Percentiles rank a stretch among this genome's conserved stretches.
phyloP scores from a whole-genome alignment of 192 early-diverging fungal genomes.

The Endogone sp. region DNA sequence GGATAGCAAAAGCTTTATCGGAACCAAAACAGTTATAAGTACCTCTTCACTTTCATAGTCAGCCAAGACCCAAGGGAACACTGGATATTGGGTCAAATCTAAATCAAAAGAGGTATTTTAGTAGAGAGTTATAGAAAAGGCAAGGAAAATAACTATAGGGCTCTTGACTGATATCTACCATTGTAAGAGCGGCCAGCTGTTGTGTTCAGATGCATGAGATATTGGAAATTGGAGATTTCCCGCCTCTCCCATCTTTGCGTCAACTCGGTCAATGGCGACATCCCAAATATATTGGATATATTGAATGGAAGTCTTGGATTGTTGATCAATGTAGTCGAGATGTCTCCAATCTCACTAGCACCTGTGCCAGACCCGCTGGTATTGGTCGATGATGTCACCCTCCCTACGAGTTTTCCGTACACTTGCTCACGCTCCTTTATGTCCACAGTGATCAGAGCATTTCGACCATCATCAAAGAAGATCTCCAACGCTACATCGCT shows the following conservation, averaged over 20 bases:
- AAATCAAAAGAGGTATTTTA: too few species aligned
- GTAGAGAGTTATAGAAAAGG: constrained; percentile 15
- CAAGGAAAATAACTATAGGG: too few species aligned
- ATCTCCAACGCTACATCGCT: constrained; percentile 74
- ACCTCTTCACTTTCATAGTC: constrained; percentile 71
- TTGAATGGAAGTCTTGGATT: constrained; percentile 24
- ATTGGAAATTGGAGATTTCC: constrained; percentile 95
- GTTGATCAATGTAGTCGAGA: neutral
- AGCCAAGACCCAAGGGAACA: constrained; percentile 91
- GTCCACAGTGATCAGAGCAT: constrained; percentile 70
- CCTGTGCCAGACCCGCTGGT: constrained; percentile 47
- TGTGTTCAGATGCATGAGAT: constrained; percentile 91
- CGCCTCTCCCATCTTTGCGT: constrained; percentile 79
- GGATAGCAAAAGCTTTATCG: neutral
- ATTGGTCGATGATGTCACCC: constrained; percentile 43
- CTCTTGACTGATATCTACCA: constrained; percentile 17
- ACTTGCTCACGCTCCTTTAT: constrained; percentile 59
- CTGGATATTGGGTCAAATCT: constrained; percentile 95
- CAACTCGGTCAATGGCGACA: constrained; percentile 58
- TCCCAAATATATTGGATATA: constrained; percentile 61
- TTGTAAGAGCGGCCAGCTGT: constrained; percentile 79
- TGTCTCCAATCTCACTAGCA: constrained; percentile 3
- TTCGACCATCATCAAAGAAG: constrained; percentile 74
- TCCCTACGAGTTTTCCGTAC: constrained; percentile 54
- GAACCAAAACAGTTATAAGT: neutral